These are phyloP conservation scores for Diaporthe citriasiana DNA, from an alignment of 2,329 filamentous ascomycete species.

Conservation along the genomic window DNA sequence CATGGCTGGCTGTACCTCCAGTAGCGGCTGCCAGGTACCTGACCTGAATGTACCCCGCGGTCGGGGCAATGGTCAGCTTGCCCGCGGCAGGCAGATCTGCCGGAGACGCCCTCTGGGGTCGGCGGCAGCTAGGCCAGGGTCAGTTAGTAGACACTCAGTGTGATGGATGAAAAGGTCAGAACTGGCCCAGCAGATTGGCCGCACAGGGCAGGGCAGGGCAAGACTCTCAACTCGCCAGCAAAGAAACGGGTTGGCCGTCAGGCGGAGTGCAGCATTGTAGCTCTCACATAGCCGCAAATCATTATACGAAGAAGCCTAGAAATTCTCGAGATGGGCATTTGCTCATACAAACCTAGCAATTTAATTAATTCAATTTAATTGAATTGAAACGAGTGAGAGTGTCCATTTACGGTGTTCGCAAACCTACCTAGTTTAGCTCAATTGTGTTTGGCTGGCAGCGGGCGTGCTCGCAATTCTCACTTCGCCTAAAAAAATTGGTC, in stretches of 20 bases:
- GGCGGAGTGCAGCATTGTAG: neutral
- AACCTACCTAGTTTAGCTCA: neutral
- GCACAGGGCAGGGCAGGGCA: no score
- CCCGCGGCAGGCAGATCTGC: slow-evolving; percentile 7
- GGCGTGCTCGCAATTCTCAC: neutral
- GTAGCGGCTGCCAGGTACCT: neutral
- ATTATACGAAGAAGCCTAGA: neutral
- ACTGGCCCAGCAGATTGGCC: no score
- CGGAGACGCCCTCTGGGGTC: neutral
- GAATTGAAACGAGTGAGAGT: neutral
- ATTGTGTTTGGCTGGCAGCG: neutral
- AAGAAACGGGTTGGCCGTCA: neutral
- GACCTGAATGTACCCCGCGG: slow-evolving; percentile 9
- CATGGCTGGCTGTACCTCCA: neutral
- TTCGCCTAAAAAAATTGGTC: neutral
- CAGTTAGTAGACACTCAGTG: neutral
- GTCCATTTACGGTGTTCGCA: neutral
- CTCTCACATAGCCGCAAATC: neutral
- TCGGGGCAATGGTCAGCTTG: neutral
- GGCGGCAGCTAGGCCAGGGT: neutral
- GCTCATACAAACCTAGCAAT: neutral
- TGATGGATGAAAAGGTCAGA: neutral
- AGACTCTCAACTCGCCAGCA: neutral
- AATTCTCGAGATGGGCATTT: neutral
- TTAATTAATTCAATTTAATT: neutral